Evolutionary conservation across 1,139 yeast genomes (phyloP).

Genomic region (Geotrichum citri-aurantii): DNA sequence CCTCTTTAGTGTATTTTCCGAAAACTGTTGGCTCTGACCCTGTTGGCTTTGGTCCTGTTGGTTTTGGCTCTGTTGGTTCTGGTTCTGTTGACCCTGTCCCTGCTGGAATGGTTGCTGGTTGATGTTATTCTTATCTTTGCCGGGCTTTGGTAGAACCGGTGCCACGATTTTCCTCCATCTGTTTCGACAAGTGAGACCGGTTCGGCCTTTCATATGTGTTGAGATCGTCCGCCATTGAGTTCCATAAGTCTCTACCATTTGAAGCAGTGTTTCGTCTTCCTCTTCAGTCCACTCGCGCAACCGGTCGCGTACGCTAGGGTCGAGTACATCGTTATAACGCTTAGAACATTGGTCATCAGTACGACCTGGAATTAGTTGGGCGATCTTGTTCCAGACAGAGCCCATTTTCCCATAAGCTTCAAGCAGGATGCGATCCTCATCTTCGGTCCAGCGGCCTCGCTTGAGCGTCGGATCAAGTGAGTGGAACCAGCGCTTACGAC

Average conservation of each 20-base stretch:
- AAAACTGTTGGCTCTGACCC: neutral
- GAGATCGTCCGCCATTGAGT: conserved; percentile 89
- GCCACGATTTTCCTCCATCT: conserved; percentile 87
- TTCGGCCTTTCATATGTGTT: conserved; percentile 64
- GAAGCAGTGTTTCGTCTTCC: conserved; percentile 66
- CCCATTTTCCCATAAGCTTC: conserved; percentile 66
- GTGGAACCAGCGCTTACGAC: conserved; percentile 84
- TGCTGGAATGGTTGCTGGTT: conserved; percentile 26
- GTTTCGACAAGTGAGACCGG: conserved; percentile 85
- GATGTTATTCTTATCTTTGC: conserved; percentile 36
- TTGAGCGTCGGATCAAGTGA: conserved; percentile 76
- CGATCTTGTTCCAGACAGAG: conserved; percentile 80
- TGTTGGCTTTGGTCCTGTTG: neutral
- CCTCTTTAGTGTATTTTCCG: conserved; percentile 12
- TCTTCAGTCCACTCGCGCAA: conserved; percentile 73
- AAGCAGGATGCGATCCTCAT: conserved; percentile 64
- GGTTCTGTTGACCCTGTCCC: neutral
- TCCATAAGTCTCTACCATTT: conserved; percentile 66
- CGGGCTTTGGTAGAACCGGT: conserved; percentile 45
- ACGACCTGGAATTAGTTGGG: conserved; percentile 69
- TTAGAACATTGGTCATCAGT: conserved; percentile 96
- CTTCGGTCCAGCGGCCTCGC: conserved; percentile 86
- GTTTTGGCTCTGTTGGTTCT: too few relatives aligned
- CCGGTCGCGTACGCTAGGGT: conserved; percentile 73
- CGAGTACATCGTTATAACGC: conserved; percentile 80